phyloP scores from a whole-genome alignment of 805 yeast genomes.

The Candida silvatica region DNA sequence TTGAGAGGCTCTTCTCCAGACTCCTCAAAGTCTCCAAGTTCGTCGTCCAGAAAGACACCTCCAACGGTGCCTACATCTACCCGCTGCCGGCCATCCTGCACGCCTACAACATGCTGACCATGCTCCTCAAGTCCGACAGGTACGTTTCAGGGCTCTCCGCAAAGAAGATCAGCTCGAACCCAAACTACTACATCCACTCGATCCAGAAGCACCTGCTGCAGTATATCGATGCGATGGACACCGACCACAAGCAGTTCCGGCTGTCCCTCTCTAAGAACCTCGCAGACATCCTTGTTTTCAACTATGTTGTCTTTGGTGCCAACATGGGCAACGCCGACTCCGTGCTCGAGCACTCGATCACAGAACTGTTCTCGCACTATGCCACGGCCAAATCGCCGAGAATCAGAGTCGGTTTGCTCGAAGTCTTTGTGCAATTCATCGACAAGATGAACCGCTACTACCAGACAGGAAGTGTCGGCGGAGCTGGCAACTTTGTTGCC shows the following conservation, averaged over 20 bases:
- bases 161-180: constrained; percentile 15
- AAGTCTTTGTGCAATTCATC: constrained; percentile 22
- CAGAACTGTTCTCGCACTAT: constrained; percentile 2
- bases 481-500: constrained; percentile 23
- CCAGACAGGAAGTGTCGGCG: constrained; percentile 19
- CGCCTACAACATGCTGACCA: constrained; percentile 19
- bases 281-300: constrained; percentile 24
- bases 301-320: constrained; percentile 22
- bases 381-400: constrained; percentile 3
- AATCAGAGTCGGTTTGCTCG: constrained; percentile 20
- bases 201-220: constrained; percentile 12
- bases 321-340: constrained; percentile 15
- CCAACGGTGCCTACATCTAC: constrained; percentile 15
- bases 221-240: constrained; percentile 17
- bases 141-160: constrained; percentile 15
- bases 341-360: constrained; percentile 18
- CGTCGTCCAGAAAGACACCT: constrained; percentile 13
- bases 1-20: constrained; percentile 22
- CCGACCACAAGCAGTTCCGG: constrained; percentile 22
- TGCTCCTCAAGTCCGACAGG: constrained; percentile 25
- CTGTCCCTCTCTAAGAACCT: constrained; percentile 22
- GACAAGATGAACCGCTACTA: constrained; percentile 23
- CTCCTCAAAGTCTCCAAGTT: constrained; percentile 21
- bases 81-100: constrained; percentile 23
- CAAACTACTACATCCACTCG: constrained; percentile 15